These are phyloP conservation scores for Aquilaria malaccensis DNA, from an alignment of 345 rosid species.

Conservation along the genomic window DNA sequence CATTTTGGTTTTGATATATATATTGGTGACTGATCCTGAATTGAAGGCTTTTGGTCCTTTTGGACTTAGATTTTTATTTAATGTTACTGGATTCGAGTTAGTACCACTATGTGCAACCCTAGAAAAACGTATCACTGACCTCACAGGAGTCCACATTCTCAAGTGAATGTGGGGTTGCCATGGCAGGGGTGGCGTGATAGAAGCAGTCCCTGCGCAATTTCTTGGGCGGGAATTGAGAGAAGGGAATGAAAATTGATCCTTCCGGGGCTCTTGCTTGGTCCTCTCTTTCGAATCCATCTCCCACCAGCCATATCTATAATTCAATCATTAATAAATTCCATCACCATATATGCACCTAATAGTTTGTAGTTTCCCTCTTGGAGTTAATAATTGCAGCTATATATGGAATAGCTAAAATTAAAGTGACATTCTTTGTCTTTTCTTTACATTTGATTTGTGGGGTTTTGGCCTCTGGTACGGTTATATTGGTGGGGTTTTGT, in stretches of 20 bases:
- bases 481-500: no score
- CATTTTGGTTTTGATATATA: no score
- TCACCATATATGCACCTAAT: no score
- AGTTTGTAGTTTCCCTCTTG: background rate
- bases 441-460: no score
- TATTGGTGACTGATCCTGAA: no score
- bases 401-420: background rate
- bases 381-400: background rate
- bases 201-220: conserved; percentile 39
- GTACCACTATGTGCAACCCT: no score
- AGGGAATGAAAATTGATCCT: conserved; percentile 59
- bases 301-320: conserved; percentile 55
- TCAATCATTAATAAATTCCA: background rate
- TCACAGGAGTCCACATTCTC: conserved; percentile 76
- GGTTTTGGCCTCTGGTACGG: no score
- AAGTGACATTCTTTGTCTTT: no score
- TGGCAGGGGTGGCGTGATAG: conserved; percentile 56
- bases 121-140: conserved; percentile 20
- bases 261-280: conserved; percentile 46
- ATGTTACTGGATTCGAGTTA: no score
- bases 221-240: conserved; percentile 52
- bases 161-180: conserved; percentile 39
- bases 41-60: no score
- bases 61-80: no score
- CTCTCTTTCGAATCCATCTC: conserved; percentile 36